These are phyloP conservation scores for Hygrophoropsis aurantiaca DNA, from an alignment of 768 basidiomycete species.

Conservation along the genomic window DNA sequence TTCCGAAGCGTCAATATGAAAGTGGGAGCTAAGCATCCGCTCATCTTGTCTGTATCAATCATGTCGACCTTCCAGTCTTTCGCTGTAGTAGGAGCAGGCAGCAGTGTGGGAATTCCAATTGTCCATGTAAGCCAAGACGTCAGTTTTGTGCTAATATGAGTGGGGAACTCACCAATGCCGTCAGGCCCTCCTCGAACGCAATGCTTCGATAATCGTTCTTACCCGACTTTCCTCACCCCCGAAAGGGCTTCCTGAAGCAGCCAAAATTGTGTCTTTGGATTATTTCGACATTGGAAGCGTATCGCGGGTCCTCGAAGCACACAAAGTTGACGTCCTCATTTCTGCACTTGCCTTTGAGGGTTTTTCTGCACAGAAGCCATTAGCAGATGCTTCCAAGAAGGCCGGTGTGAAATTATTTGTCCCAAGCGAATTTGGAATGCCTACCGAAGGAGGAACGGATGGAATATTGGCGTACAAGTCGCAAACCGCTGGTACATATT, in stretches of 20 bases:
- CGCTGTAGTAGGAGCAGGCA: conserved; percentile 20
- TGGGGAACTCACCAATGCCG: neutral
- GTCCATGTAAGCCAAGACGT: conserved; percentile 7
- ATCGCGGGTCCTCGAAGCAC: neutral
- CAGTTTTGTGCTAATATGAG: neutral
- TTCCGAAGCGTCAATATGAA: too few relatives aligned
- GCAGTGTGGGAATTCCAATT: conserved; percentile 15
- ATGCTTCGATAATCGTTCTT: neutral
- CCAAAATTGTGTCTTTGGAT: neutral
- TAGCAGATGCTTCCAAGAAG: conserved; percentile 19
- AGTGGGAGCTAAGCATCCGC: too few relatives aligned
- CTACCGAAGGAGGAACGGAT: conserved; percentile 9
- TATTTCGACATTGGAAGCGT: neutral
- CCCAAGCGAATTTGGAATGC: conserved; percentile 28
- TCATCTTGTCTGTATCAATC: too few relatives aligned
- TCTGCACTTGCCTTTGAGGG: conserved; percentile 3
- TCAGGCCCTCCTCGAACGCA: neutral
- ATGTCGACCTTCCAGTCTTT: conserved; percentile 11
- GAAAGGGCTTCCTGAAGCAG: neutral
- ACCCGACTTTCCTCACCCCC: neutral
- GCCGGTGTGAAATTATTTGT: conserved; percentile 30
- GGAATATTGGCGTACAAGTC: neutral
- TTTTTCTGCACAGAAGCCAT: conserved; percentile 8
- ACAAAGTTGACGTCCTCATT: conserved; percentile 7
- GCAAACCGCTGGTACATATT: conserved; percentile 1